Evolutionary conservation across 257 asterid species (phyloP).

Genomic region (Salvia miltiorrhiza): DNA sequence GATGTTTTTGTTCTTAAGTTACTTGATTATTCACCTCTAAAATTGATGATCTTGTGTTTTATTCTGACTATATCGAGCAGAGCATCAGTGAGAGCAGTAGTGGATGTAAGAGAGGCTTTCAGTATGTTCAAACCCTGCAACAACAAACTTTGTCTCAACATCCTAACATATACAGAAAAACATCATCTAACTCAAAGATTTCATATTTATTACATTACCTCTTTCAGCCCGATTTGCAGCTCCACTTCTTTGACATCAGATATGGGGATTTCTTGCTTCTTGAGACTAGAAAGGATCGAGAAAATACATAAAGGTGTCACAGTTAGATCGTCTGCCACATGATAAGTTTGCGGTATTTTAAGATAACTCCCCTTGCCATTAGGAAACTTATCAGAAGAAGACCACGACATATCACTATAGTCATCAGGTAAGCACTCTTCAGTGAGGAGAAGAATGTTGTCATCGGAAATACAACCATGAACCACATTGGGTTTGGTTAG

Average conservation of each 20-base stretch:
- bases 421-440: not conserved
- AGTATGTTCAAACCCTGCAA: too few species aligned
- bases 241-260: slow-evolving; percentile 12
- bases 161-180: not conserved
- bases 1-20: too few species aligned
- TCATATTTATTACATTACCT: not conserved
- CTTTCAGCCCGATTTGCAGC: slow-evolving; percentile 5
- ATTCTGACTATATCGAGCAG: too few species aligned
- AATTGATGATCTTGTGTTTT: too few species aligned
- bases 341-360: not conserved
- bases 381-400: not conserved
- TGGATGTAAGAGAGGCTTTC: too few species aligned
- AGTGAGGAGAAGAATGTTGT: slow-evolving; percentile 4
- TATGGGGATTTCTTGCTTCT: not conserved
- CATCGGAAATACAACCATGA: not conserved
- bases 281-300: not conserved
- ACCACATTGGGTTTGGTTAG: not conserved
- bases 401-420: not conserved
- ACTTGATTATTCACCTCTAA: too few species aligned
- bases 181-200: not conserved
- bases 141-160: not conserved
- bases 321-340: not conserved
- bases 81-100: too few species aligned
- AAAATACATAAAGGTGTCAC: not conserved
- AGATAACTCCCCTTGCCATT: slow-evolving; percentile 6